Conservation (phyloP, 257 asterid species). For the Solanum phureja region DNA sequence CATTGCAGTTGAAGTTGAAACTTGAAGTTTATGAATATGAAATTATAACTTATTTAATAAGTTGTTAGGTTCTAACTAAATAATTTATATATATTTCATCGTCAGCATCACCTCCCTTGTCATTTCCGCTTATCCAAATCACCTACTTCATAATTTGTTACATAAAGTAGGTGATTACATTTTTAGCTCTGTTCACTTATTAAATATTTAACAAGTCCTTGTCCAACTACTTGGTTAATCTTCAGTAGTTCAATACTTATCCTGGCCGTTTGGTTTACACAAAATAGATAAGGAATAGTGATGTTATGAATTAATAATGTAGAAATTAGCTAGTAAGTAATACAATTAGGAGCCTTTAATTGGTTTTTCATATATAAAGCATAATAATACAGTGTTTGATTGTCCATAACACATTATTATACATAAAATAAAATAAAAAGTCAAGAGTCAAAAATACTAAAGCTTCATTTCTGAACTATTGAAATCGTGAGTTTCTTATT, state of each 20-base stretch:
- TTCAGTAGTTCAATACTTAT: neutral
- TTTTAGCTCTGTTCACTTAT: neutral
- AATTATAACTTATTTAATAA: neutral
- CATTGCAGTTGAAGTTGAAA: rapidly evolving
- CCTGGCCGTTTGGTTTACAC: neutral
- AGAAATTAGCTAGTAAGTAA: neutral
- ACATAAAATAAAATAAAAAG: neutral
- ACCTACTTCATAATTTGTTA: neutral
- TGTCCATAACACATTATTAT: neutral
- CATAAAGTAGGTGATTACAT: neutral
- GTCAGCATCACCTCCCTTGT: neutral
- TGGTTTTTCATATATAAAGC: neutral
- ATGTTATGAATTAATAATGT: neutral
- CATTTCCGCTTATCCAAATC: neutral
- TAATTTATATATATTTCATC: neutral
- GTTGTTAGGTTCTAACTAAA: neutral
- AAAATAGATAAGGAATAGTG: neutral
- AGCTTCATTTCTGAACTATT: no score
- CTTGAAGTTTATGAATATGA: neutral
- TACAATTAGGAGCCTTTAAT: neutral
- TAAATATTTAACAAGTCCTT: neutral
- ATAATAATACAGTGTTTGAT: neutral
- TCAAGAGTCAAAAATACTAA: no score
- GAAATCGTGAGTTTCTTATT: rapidly evolving
- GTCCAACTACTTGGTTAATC: neutral